Percentiles rank a stretch among this genome's conserved stretches.
Conservation (phyloP, 2,329 filamentous ascomycete species). For the Setomelanomma holmii region DNA sequence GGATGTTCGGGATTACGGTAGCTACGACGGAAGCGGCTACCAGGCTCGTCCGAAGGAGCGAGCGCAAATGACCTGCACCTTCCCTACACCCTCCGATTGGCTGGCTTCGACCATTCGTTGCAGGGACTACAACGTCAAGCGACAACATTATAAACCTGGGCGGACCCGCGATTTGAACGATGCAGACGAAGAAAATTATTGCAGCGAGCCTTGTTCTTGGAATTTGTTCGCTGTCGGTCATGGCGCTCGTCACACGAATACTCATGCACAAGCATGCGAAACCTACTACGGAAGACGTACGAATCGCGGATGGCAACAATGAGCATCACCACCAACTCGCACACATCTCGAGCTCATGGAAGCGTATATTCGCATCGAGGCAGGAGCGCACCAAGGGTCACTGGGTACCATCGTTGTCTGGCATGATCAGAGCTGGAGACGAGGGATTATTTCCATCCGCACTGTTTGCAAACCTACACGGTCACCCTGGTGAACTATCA, state of each 20-base stretch:
- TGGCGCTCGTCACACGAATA: slow-evolving; percentile 40
- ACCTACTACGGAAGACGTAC: slow-evolving; percentile 11
- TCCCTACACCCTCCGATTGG: slow-evolving; percentile 40
- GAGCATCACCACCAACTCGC: slow-evolving; percentile 20
- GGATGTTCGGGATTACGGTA: slow-evolving; percentile 2
- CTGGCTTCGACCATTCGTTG: slow-evolving; percentile 6
- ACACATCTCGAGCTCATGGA: slow-evolving; percentile 26
- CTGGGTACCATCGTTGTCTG: slow-evolving; percentile 37
- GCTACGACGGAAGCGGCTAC: slow-evolving; percentile 19
- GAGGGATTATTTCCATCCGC: slow-evolving; percentile 36
- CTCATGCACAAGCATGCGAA: slow-evolving; percentile 35
- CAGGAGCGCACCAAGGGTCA: slow-evolving; percentile 16
- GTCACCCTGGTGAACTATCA: slow-evolving; percentile 28
- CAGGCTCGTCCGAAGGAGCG: slow-evolving; percentile 23
- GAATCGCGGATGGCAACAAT: slow-evolving; percentile 18
- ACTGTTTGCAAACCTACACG: slow-evolving; percentile 32
- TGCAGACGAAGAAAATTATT: slow-evolving; percentile 23
- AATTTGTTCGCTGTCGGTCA: slow-evolving; percentile 22
- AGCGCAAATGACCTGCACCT: slow-evolving; percentile 22
- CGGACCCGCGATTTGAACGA: slow-evolving; percentile 10
- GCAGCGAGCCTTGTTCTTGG: slow-evolving; percentile 22
- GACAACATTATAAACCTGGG: slow-evolving; percentile 27
- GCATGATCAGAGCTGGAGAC: slow-evolving; percentile 43
- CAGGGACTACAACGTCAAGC: slow-evolving; percentile 21
- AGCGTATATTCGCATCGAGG: slow-evolving; percentile 27